Evolutionary conservation across 2,329 filamentous ascomycete genomes (phyloP).

Genomic region (Arthrinium puccinioides): DNA sequence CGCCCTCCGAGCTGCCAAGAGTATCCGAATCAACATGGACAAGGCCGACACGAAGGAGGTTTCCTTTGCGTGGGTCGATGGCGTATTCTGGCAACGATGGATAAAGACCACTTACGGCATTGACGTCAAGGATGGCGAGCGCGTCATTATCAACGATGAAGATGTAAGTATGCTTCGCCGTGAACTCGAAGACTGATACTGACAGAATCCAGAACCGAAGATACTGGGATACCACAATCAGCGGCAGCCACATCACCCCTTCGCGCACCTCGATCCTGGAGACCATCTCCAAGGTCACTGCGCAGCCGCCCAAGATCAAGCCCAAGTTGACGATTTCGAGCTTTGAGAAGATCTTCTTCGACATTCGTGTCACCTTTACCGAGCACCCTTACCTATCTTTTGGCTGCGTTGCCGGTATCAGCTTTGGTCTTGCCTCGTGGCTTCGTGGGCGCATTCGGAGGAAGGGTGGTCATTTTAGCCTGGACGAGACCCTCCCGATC

Average conservation of each 20-base stretch:
- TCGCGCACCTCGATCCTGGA: constrained; percentile 88
- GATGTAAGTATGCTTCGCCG: constrained; percentile 57
- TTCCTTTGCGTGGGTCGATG: constrained; percentile 94
- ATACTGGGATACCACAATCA: constrained; percentile 91
- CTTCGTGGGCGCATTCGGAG: constrained; percentile 47
- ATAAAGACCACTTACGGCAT: constrained; percentile 91
- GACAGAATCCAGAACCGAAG: constrained; percentile 62
- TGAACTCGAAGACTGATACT: constrained; percentile 16
- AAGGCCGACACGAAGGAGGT: constrained; percentile 82
- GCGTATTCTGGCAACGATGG: constrained; percentile 96
- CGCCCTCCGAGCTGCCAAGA: constrained; percentile 79
- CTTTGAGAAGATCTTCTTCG: constrained; percentile 65
- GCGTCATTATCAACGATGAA: constrained; percentile 94
- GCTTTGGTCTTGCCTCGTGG: constrained; percentile 45
- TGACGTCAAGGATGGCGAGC: constrained; percentile 78
- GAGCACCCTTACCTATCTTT: constrained; percentile 54
- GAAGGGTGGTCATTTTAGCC: constrained; percentile 52
- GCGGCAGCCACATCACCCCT: constrained; percentile 82
- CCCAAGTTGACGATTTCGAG: constrained; percentile 71
- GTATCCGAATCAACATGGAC: constrained; percentile 85
- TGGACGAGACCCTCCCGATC: constrained; percentile 47
- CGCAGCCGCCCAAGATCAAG: constrained; percentile 62
- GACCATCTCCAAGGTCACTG: constrained; percentile 66
- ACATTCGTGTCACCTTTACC: constrained; percentile 49
- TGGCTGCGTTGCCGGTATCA: constrained; percentile 49